Evolutionary conservation across 495 filamentous ascomycete genomes (phyloP).

Genomic region (Immersiella caudata): DNA sequence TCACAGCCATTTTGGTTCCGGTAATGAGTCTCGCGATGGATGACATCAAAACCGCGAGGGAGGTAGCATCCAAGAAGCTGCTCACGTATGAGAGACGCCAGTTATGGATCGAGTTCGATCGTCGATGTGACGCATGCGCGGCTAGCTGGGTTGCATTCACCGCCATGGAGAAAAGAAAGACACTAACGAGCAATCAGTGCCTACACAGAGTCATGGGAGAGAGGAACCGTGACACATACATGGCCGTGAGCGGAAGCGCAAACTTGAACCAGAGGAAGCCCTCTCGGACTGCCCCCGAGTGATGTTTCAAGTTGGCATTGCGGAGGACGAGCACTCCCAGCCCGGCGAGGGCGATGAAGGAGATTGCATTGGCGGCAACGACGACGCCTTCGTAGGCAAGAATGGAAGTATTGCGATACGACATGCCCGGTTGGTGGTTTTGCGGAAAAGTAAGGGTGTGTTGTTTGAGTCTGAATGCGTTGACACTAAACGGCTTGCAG

Average conservation of each 20-base stretch:
- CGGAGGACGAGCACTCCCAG: neutral
- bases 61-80: neutral
- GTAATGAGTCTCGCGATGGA: neutral
- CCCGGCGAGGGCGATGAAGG: neutral
- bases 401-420: neutral
- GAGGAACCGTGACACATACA: neutral
- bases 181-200: neutral
- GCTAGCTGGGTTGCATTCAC: neutral
- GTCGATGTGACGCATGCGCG: neutral
- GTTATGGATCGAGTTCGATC: too few relatives aligned
- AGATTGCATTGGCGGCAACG: neutral
- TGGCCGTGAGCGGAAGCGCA: neutral
- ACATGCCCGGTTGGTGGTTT: neutral
- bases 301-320: neutral
- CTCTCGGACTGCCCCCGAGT: neutral
- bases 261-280: neutral
- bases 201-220: neutral
- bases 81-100: neutral
- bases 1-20: neutral
- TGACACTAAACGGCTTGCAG: neutral
- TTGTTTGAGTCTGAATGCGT: too few relatives aligned
- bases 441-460: too few relatives aligned
- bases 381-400: neutral
- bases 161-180: neutral
- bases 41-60: neutral